These are phyloP conservation scores for Microcera coccophila DNA, from an alignment of 2,329 filamentous ascomycete genomes.

Conservation along the genomic window DNA sequence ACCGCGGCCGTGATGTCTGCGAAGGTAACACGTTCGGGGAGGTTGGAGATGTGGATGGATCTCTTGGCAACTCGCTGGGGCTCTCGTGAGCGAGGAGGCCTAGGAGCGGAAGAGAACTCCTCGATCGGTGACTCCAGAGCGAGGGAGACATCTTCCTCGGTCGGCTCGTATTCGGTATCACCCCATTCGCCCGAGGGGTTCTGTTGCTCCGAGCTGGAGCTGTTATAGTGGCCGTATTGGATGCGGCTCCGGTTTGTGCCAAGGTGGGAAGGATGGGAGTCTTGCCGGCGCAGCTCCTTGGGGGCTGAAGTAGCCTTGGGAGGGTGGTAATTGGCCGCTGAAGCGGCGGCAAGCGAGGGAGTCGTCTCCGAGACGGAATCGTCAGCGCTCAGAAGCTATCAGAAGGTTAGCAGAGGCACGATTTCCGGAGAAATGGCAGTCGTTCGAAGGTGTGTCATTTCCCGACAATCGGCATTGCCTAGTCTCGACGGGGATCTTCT, in stretches of 20 bases:
- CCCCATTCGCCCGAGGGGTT: too few species aligned
- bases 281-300: background rate
- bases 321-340: background rate
- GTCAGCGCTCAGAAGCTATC: background rate
- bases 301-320: background rate
- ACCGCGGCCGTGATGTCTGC: slow-evolving; percentile 62
- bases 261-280: background rate
- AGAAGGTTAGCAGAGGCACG: too few species aligned
- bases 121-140: too few species aligned
- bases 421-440: too few species aligned
- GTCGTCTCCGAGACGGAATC: background rate
- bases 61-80: slow-evolving; percentile 37
- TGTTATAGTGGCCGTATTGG: background rate
- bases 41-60: slow-evolving; percentile 59
- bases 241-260: background rate
- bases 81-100: too few species aligned
- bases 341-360: background rate
- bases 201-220: too few species aligned
- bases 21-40: slow-evolving; percentile 60
- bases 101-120: too few species aligned
- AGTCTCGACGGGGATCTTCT: slow-evolving; percentile 17
- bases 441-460: too few species aligned
- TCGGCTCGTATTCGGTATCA: too few species aligned
- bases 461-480: background rate
- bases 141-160: too few species aligned